Conservation (phyloP, 208 protist species). For the Acanthamoeba sp. region DNA sequence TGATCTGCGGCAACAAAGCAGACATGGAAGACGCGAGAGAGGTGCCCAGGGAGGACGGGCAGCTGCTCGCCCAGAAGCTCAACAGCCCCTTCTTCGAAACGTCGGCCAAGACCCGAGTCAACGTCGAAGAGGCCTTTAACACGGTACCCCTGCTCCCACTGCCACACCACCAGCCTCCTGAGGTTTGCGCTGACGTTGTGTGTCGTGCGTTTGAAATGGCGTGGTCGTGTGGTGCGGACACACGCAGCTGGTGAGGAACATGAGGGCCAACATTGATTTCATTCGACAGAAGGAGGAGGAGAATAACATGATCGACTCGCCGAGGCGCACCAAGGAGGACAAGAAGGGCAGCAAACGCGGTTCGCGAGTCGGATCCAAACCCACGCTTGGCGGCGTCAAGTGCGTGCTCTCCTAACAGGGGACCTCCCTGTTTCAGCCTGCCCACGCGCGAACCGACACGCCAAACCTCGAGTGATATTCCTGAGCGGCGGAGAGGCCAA, state of each 20-base stretch:
- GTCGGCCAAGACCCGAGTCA: constrained; percentile 74
- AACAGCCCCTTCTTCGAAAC: constrained; percentile 79
- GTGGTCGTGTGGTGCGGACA: no score
- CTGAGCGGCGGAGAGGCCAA: no score
- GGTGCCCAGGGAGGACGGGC: constrained; percentile 85
- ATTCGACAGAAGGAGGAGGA: constrained; percentile 27
- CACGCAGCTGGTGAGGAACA: constrained; percentile 8
- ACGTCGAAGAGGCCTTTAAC: background rate
- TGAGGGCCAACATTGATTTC: constrained; percentile 22
- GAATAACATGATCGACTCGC: background rate
- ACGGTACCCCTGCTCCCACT: background rate
- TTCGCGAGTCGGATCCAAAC: background rate
- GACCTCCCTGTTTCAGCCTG: no score
- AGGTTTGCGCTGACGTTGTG: no score
- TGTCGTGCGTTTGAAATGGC: no score
- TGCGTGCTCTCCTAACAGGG: constrained; percentile 12
- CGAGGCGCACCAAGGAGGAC: background rate
- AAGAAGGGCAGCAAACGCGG: background rate
- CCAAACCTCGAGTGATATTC: no score
- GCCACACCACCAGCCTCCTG: no score
- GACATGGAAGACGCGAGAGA: constrained; percentile 87
- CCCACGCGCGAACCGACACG: no score
- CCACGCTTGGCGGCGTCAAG: background rate
- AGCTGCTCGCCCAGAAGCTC: constrained; percentile 83
- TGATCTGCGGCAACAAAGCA: constrained; percentile 1